Base-by-base conservation (phyloP, 208 protist species). In the Crithidia sp. region DNA sequence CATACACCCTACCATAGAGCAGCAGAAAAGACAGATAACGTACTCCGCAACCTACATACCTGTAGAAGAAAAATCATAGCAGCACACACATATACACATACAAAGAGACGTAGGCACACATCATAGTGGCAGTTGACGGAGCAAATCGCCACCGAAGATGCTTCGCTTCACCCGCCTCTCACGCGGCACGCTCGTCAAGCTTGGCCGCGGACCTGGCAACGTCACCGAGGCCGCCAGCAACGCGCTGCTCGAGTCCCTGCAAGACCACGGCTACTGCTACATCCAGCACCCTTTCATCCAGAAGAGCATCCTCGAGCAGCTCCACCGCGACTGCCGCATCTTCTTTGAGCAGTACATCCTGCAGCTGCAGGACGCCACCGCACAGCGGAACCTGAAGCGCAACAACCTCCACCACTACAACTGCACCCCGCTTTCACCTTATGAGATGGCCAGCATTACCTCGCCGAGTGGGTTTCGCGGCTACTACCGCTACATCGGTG, bases 251-350 rank as follows among this genome's bases (percentile, higher is more conserved):
- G 91, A 96, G 74, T 88, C 91, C 5, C 86, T 96, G 49, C 91
- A 96, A 74, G 61, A 80, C 64, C 91, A 96, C 78, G 91, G 91
- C 41, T 96, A 96, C 74, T 96, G 91, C 74, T 96, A 96, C 75
- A 82, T 96, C 5, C 88, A 96, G 77, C 91, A 96, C 76, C 90
- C 90, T 40, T 95, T 92, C 63, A 95, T 95, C 57, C 90, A 95
- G 40, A 85, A 86, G 63, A 88, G 84, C 41, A 93, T 95, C 44
- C 72, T 95, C 19, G 86, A 95, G 6, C 90, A 95, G 72, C 88
- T 95, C 12, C 90, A 95, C 74, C 87, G 90, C 50, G 90, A 95
- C 69, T 86, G 88, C 63, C 86, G 90, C 62, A 88, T 88, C 66
- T 92, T 95, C 67, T 93, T 95, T 62, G 91, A 95, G 79, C 88